Percentiles rank a stretch among this genome's conserved stretches.
phyloP scores from a whole-genome alignment of 73 alveolate species.

The Symbiodinium natans region DNA sequence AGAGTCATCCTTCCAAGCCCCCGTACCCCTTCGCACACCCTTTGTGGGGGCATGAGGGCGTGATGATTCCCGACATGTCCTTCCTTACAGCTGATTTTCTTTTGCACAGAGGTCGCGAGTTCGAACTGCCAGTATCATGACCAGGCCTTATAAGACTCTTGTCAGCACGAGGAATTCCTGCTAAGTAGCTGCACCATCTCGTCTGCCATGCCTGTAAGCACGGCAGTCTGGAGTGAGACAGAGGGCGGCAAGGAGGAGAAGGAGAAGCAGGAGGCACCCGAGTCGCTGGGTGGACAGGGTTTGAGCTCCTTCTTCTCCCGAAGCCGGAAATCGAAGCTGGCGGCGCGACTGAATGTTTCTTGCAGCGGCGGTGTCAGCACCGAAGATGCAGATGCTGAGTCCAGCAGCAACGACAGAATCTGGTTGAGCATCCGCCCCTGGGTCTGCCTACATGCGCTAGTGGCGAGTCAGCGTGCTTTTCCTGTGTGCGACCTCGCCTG shows the following conservation, averaged over 20 bases:
- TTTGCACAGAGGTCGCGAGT: too few species aligned
- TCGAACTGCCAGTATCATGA: too few species aligned
- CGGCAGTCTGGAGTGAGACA: not conserved
- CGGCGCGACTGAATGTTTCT: not conserved
- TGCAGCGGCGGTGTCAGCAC: not conserved
- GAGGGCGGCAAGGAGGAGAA: not conserved
- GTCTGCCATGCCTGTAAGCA: not conserved
- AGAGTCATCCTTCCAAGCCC: too few species aligned
- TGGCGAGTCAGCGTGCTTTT: not conserved
- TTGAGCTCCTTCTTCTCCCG: not conserved
- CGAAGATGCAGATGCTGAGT: not conserved
- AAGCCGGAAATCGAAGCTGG: not conserved
- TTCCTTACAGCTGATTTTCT: too few species aligned
- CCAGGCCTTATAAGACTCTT: too few species aligned
- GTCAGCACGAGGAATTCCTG: too few species aligned
- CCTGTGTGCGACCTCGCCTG: not conserved
- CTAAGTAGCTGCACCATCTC: too few species aligned
- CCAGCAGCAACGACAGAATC: not conserved
- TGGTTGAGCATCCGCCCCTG: conserved; percentile 8
- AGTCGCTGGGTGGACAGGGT: not conserved
- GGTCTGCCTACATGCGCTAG: not conserved
- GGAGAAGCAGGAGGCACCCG: not conserved
- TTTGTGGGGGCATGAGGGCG: too few species aligned
- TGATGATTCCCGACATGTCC: too few species aligned
- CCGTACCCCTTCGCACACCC: too few species aligned